These are phyloP conservation scores for Penicillium janthinellum DNA, from an alignment of 2,329 filamentous ascomycete species.

Conservation along the genomic window DNA sequence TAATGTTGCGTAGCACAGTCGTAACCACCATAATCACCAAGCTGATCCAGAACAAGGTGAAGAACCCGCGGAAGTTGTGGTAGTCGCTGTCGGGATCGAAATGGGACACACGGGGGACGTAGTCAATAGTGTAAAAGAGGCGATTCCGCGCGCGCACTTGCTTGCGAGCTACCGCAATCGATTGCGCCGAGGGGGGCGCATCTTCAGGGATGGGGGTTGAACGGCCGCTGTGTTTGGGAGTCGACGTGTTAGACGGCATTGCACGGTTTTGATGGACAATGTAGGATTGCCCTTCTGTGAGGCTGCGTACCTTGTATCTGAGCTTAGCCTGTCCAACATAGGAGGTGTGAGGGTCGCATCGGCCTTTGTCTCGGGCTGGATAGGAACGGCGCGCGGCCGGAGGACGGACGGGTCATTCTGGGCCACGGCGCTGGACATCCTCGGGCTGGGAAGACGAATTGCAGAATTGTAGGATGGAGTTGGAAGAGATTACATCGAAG, in stretches of 20 bases:
- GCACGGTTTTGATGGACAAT: neutral
- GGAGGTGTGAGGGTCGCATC: constrained; percentile 28
- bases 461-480: constrained; percentile 1
- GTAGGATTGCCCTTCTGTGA: neutral
- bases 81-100: constrained; percentile 93
- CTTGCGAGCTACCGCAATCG: constrained; percentile 80
- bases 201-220: constrained; percentile 84
- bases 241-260: constrained; percentile 6
- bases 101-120: constrained; percentile 86
- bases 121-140: constrained; percentile 91
- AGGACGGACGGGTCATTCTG: constrained; percentile 31
- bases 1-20: constrained; percentile 87
- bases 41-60: constrained; percentile 96
- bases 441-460: constrained; percentile 15
- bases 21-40: constrained; percentile 96
- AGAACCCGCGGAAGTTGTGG: constrained; percentile 94
- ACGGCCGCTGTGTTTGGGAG: constrained; percentile 61
- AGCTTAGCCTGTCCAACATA: constrained; percentile 31
- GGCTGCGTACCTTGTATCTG: constrained; percentile 39
- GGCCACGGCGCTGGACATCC: constrained; percentile 35
- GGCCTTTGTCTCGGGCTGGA: constrained; percentile 24
- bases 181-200: constrained; percentile 88
- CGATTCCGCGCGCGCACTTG: constrained; percentile 79
- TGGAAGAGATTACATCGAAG: constrained; percentile 23
- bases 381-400: constrained; percentile 38